Evolutionary conservation across 2,329 filamentous ascomycete genomes (phyloP), one percentile per base, ranked within the genome.

Genomic region (Fusarium pseudonygamai): DNA sequence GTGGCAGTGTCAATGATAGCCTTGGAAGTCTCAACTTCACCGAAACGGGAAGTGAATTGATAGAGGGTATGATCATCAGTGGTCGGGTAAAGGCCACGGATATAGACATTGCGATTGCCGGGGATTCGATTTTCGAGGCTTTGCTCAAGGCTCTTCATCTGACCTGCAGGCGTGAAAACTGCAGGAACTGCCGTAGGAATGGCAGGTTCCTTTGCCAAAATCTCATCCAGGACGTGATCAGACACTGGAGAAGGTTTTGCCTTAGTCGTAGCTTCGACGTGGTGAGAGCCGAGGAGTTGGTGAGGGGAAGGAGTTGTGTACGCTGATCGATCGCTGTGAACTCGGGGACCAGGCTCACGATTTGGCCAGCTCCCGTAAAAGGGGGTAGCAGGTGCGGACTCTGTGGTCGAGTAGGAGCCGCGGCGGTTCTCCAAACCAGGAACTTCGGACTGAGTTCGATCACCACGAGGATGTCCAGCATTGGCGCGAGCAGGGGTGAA

Each of bases 31-130:
- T 97, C 94, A 65, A 99, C 96, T 69, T 93, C 91, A 46, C 96
- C 97, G 80, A 98, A 99, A 57, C 96, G 93, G 76, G 90, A 87
- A 47, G 96, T 93, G 84, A 96, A 98, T 47, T 88, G 87, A 77
- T 93, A 89, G 24, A 99, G 86, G 80, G 97, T 92, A 56, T 97
- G 93, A 79, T 99, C 96, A 55, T 97, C 96, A 1, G 96, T 99
- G 77, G 97, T 96, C 0, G 96, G 96, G 73, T 97, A 93, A 71
- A 99, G 92, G 24, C 97, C 97, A 69, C 96, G 94, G 73, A 99
- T 98, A 86, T 99, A 99, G 74, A 99, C 96, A 79, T 99, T 99
- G 72, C 95, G 96, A 80, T 98, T 97, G 49, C 95, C 95, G 53
- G 93, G 85, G 65, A 92, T 96, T 67, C 95, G 93, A 79, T 98